Evolutionary conservation across 2,329 filamentous ascomycete species (phyloP).

Genomic region (Talaromyces marneffei): DNA sequence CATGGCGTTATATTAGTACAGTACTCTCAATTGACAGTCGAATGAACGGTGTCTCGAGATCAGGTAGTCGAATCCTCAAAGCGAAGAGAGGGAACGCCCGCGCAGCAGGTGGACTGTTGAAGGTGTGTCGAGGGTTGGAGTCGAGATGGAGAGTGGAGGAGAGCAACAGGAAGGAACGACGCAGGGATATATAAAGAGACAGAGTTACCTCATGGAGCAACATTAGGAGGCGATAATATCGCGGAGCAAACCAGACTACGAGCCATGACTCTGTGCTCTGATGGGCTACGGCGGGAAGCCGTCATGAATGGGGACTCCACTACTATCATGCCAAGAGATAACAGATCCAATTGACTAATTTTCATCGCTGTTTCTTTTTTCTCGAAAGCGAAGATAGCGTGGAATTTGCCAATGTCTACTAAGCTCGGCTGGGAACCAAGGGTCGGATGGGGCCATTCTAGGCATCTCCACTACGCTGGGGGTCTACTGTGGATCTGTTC

Average conservation of each 20-base stretch:
- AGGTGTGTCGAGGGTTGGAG: background rate
- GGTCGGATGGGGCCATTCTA: background rate
- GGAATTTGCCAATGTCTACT: background rate
- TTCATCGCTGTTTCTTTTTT: conserved; percentile 6
- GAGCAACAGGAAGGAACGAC: background rate
- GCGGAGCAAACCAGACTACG: background rate
- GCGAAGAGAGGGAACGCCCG: background rate
- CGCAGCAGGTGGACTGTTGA: conserved; percentile 7
- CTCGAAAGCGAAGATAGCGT: conserved; percentile 12
- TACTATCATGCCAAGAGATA: conserved; percentile 14
- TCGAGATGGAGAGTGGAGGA: background rate
- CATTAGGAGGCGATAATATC: conserved; percentile 1
- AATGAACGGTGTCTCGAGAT: background rate
- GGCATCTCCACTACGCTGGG: conserved; percentile 1
- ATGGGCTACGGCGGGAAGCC: background rate
- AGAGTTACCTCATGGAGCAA: background rate
- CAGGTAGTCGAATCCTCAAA: background rate
- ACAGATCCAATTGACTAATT: conserved; percentile 9
- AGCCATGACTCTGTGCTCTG: background rate
- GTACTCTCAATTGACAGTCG: background rate
- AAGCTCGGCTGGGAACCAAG: background rate
- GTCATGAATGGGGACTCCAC: background rate
- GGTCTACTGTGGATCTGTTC: background rate
- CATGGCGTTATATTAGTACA: conserved; percentile 23
- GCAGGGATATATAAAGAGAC: conserved; percentile 2